Evolutionary conservation across 768 basidiomycete species (phyloP), one percentile per base, ranked within the genome.

Genomic region (Solioccasus polychromus): DNA sequence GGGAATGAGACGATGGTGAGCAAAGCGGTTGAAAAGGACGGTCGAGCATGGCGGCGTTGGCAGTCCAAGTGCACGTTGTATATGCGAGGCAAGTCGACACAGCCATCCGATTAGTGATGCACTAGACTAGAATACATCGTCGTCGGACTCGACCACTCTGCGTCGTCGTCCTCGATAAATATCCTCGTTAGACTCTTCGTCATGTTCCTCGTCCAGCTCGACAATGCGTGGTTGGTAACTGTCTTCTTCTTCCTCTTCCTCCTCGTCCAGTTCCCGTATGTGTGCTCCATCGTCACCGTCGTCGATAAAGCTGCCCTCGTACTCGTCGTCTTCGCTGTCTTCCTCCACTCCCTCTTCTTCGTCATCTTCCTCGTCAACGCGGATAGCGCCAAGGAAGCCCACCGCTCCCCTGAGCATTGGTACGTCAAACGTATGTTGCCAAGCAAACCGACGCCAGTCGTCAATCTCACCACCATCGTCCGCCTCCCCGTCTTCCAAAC

Each of bases 221-320:
- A 42, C 39, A 6, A 28, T 15, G 7, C 17, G 37, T 5, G 31
- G 26, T 9, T 5, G 50, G 8, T 3, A 25, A 31, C 31, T 8
- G 39, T 37, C 22, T 19, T 45, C 53, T 30, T 46, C 58, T 2
- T 44, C 45, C 7, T 46, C 60, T 3, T 37, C 37, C 8, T 49
- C 51, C 8, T 58, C 52, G 18, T 23, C 19, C 14, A 65, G 42
- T 34, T 67, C 60, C 28, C 59, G 54, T 41, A 65, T 60, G 26
- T 60, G 65, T 12, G 51, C 37, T 25, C 23, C 39, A 12, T 55
- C 63, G 15, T 68, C 68, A 20, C 51, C 67, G 34, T 81, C 79
- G 32, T 80, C 78, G 39, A 82, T 80, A 53, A 82, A 82, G 58
- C 78, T 78, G 50, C 71, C 69, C 48, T 76, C 76, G 39, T 78